Percentiles rank a stretch among this genome's conserved stretches.
These are phyloP conservation scores for Moesziomyces globuligerus DNA, from an alignment of 1,284 basidiomycete genomes.

Conservation along the genomic window DNA sequence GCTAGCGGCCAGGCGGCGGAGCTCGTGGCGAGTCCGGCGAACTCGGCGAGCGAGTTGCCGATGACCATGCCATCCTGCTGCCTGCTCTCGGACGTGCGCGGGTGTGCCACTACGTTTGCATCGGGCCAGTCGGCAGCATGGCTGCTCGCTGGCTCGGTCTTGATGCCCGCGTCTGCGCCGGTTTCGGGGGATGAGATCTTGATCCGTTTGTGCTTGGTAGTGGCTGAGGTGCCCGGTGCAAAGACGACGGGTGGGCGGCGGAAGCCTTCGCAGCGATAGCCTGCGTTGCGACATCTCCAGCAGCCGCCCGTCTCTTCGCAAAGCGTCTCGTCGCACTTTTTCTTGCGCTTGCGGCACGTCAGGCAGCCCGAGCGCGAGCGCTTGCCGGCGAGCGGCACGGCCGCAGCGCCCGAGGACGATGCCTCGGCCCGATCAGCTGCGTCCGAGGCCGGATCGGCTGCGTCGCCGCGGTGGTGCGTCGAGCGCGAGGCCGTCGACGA, in stretches of 20 bases:
- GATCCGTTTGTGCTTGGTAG: conserved; percentile 10
- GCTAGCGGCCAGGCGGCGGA: conserved; percentile 16
- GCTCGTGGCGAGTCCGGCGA: conserved; percentile 33
- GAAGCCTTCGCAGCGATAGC: conserved; percentile 43
- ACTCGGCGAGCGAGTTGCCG: conserved; percentile 35
- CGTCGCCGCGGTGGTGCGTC: background rate
- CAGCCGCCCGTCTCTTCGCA: conserved; percentile 43
- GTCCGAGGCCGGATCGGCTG: background rate
- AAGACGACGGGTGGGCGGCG: conserved; percentile 27
- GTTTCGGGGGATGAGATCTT: conserved; percentile 13
- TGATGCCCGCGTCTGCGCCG: background rate
- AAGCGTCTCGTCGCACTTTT: conserved; percentile 44
- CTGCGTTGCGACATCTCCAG: conserved; percentile 48
- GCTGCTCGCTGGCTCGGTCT: conserved; percentile 9
- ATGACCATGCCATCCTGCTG: conserved; percentile 18
- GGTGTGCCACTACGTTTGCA: too few relatives aligned
- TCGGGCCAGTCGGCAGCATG: too few relatives aligned
- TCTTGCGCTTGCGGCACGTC: conserved; percentile 45
- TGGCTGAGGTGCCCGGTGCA: conserved; percentile 16
- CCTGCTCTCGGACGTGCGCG: too few relatives aligned
- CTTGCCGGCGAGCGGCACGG: conserved; percentile 20
- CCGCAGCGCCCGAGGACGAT: conserved; percentile 1
- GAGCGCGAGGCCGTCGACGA: too few relatives aligned
- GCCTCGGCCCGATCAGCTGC: background rate
- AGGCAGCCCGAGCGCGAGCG: conserved; percentile 39